Evolutionary conservation across 257 asterid genomes (phyloP).

Genomic region (Rhazya stricta): DNA sequence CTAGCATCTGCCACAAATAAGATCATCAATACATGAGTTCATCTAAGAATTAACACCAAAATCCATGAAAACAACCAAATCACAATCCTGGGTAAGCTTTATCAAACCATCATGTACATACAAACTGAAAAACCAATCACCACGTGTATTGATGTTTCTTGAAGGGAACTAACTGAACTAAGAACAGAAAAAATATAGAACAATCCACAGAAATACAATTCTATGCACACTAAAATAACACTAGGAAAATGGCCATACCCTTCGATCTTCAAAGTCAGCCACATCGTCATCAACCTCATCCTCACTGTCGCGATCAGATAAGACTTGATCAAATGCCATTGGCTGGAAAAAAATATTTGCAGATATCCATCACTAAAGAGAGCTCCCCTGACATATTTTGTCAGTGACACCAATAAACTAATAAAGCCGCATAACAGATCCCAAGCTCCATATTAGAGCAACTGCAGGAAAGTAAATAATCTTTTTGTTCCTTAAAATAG

Average conservation of each 20-base stretch:
- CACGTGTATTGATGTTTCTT: not conserved
- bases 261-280: slow-evolving; percentile 96
- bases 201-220: not conserved
- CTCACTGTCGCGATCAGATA: slow-evolving; percentile 95
- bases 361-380: slow-evolving; percentile 20
- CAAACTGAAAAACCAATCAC: not conserved
- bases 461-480: not conserved
- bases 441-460: not conserved
- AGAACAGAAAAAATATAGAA: not conserved
- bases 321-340: slow-evolving; percentile 92
- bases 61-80: not conserved
- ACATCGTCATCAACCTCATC: slow-evolving; percentile 99
- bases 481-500: not conserved
- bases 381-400: not conserved
- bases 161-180: not conserved
- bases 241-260: slow-evolving; percentile 46
- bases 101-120: not conserved
- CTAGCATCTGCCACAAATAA: slow-evolving; percentile 77
- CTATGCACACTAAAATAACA: not conserved
- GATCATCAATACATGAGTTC: not conserved
- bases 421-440: not conserved
- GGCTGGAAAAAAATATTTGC: slow-evolving; percentile 48
- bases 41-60: not conserved
- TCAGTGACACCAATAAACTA: not conserved
- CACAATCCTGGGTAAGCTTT: not conserved